These are phyloP conservation scores for Ascomycota sp. DNA, from an alignment of 2,329 filamentous ascomycete species.

Conservation along the genomic window DNA sequence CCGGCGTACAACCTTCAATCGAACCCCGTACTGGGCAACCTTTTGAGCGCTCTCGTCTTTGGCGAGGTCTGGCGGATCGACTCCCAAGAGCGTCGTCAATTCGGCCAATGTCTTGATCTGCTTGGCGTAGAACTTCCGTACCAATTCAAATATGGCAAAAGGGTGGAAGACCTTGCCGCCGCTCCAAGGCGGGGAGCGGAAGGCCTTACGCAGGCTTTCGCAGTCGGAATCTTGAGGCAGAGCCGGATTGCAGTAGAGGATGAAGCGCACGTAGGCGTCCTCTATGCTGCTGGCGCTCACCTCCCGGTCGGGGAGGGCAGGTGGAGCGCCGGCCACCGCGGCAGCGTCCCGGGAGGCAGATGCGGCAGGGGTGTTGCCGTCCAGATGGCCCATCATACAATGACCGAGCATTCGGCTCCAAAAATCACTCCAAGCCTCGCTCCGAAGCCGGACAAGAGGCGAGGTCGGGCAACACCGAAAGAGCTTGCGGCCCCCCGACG, in stretches of 20 bases:
- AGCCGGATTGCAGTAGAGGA: constrained; percentile 77
- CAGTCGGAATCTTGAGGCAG: constrained; percentile 49
- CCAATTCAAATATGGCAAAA: constrained; percentile 56
- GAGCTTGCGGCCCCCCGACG: no score
- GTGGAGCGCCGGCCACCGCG: constrained; percentile 2
- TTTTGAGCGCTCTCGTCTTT: constrained; percentile 85
- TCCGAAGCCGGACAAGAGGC: no score
- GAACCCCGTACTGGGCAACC: constrained; percentile 83
- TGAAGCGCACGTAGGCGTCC: constrained; percentile 65
- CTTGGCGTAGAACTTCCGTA: constrained; percentile 56
- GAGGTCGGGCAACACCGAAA: no score
- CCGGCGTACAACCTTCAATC: constrained; percentile 88
- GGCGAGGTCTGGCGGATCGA: constrained; percentile 60
- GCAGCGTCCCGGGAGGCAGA: no score
- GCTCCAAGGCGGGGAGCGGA: constrained; percentile 64
- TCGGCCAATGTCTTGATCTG: constrained; percentile 90
- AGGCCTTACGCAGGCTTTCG: constrained; percentile 49
- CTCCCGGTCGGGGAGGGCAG: constrained; percentile 40
- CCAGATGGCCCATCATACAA: no score
- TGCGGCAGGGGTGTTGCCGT: no score
- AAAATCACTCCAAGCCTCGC: no score
- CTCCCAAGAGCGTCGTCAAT: constrained; percentile 67
- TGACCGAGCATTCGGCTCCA: no score
- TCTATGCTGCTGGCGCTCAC: constrained; percentile 55
- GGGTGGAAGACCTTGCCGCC: constrained; percentile 74